A percentile compares a stretch with the other conserved stretches of the same genome.
Evolutionary conservation across 257 asterid genomes (phyloP).

Genomic region (Linderniella brevidens): DNA sequence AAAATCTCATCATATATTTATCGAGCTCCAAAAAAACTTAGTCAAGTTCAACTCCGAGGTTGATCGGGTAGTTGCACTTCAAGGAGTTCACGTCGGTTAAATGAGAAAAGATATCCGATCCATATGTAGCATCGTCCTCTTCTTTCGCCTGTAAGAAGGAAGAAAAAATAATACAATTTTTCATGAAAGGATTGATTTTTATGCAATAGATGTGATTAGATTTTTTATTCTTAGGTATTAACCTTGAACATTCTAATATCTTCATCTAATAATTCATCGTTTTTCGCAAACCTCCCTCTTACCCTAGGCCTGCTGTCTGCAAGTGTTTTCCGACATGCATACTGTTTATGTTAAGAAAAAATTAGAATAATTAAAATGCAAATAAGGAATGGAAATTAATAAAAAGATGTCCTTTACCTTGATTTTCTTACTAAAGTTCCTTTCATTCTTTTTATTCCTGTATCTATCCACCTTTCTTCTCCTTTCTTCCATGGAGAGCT

Average conservation of each 20-base stretch:
- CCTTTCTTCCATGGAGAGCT: constrained; percentile 45
- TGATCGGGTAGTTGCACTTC: constrained; percentile 61
- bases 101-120: constrained; percentile 49
- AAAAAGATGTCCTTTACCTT: constrained; percentile 18
- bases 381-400: not conserved
- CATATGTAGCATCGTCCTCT: constrained; percentile 44
- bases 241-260: constrained; percentile 30
- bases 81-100: constrained; percentile 63
- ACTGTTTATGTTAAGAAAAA: constrained; percentile 23
- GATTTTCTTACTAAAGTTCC: constrained; percentile 60
- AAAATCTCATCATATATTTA: too few relatives aligned
- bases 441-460: constrained; percentile 57
- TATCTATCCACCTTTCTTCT: constrained; percentile 52
- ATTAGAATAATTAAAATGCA: not conserved
- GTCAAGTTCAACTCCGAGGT: constrained; percentile 42
- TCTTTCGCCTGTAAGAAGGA: constrained; percentile 28
- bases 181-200: not conserved
- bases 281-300: constrained; percentile 81
- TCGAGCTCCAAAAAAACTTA: not conserved
- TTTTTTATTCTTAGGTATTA: not conserved
- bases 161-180: not conserved
- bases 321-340: constrained; percentile 82
- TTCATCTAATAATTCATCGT: constrained; percentile 48
- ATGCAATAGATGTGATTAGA: not conserved
- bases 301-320: constrained; percentile 93